These are phyloP conservation scores for Malus sylvestris DNA, from an alignment of 306 rosid genomes.

Conservation along the genomic window DNA sequence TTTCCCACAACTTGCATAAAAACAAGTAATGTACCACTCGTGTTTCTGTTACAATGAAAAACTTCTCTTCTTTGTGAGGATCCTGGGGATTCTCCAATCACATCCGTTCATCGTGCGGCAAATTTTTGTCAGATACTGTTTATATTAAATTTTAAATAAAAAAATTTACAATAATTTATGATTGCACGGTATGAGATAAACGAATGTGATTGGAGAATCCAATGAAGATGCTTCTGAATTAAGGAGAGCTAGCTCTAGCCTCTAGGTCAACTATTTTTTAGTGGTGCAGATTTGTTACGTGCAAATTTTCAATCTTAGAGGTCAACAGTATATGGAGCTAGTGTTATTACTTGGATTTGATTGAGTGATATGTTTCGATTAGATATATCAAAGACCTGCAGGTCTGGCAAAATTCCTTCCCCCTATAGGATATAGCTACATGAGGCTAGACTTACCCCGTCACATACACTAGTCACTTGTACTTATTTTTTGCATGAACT, in stretches of 20 bases:
- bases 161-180: too few species aligned
- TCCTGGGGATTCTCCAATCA: too few species aligned
- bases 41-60: too few species aligned
- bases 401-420: slow-evolving; percentile 30
- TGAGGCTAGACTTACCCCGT: not conserved
- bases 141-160: too few species aligned
- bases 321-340: slow-evolving; percentile 34
- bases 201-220: too few species aligned
- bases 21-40: too few species aligned
- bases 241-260: not conserved
- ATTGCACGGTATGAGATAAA: accelerated
- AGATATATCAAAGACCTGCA: slow-evolving; percentile 34
- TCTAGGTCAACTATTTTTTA: slow-evolving; percentile 1
- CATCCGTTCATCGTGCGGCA: accelerated
- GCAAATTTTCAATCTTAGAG: slow-evolving; percentile 21
- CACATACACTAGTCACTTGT: not conserved
- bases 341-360: slow-evolving; percentile 42
- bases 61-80: too few species aligned
- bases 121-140: too few species aligned
- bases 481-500: slow-evolving; percentile 39
- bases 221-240: accelerated
- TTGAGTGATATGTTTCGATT: slow-evolving; percentile 31
- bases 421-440: not conserved
- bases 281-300: slow-evolving; percentile 49
- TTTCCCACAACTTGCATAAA: too few species aligned